Evolutionary conservation across 805 yeast genomes (phyloP), one percentile per base, ranked within the genome.

Genomic region (Pichia cabralensis): DNA sequence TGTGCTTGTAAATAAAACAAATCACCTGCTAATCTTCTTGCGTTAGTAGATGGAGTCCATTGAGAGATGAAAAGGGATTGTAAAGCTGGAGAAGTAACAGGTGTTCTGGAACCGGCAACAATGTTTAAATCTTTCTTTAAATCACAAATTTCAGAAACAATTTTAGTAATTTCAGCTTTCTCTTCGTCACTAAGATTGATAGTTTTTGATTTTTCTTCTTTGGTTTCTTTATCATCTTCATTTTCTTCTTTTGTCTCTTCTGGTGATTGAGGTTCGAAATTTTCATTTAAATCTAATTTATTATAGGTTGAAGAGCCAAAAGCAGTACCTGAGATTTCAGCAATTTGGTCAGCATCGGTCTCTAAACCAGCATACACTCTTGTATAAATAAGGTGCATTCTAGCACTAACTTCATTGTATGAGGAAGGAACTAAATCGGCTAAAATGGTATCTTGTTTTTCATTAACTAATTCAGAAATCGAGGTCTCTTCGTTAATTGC

Each of bases 21-120:
- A 50, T 88, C 95, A 18, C 97, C 97, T 52, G 68, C 70, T 30
- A 67, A 44, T 46, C 63, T 70, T 52, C 69, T 73, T 33, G 64
- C 60, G 13, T 78, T 63, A 21, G 89, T 79, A 11, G 85, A 85
- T 4, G 96, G 95, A 44, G 82, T 78, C 92, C 95, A 89, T 35
- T 74, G 71, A 11, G 95, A 82, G 32, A 85, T 54, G 34, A 62
- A 52, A 31, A 74, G 58, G 0, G 71, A 61, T 44, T 66, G 71
- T 41, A 92, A 59, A 8, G 89, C 80, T 15, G 68, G 61, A 24
- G 55, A 48, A 33, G 64, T 45, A 28, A 49, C 49, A 12, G 60
- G 43, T 11, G 56, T 47, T 18, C 55, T 52, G 13, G 58, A 56
- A 5, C 51, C 46, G 3, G 68, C 60, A 35, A 54, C 49, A 3